A percentile compares a stretch with the other conserved stretches of the same genome.
These are phyloP conservation scores for Kwoniella newhampshirensis DNA, from an alignment of 768 basidiomycete genomes.

Conservation along the genomic window DNA sequence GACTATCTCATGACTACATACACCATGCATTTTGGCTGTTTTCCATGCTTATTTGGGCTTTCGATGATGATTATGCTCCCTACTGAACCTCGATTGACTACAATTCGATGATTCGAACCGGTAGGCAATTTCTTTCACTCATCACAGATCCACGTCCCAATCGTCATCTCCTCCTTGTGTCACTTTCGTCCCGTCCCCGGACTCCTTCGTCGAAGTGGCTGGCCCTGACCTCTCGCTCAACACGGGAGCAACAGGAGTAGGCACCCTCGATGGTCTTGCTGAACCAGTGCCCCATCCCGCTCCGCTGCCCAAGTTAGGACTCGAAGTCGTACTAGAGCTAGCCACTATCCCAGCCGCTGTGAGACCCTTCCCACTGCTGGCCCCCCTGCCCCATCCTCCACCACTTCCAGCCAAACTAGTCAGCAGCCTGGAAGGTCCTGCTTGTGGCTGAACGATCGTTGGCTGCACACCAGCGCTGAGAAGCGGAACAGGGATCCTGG, in stretches of 20 bases:
- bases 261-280: slow-evolving; percentile 8
- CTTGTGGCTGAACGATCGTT: slow-evolving; percentile 42
- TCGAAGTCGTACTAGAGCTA: background rate
- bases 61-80: no score
- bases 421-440: slow-evolving; percentile 13
- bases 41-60: background rate
- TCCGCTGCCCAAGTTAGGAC: background rate
- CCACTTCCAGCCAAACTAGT: slow-evolving; percentile 5
- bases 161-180: slow-evolving; percentile 7
- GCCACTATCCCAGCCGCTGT: slow-evolving; percentile 2
- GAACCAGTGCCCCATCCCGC: slow-evolving; percentile 7
- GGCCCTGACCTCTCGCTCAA: slow-evolving; percentile 4
- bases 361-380: background rate
- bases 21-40: slow-evolving; percentile 5
- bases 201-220: background rate
- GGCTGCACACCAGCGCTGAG: slow-evolving; percentile 57
- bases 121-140: background rate
- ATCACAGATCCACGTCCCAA: slow-evolving; percentile 19
- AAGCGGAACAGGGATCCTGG: slow-evolving; percentile 70
- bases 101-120: background rate
- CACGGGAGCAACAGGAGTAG: slow-evolving; percentile 18
- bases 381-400: slow-evolving; percentile 9
- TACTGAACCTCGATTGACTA: no score
- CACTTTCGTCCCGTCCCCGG: background rate
- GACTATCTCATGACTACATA: no score